Percentiles rank a stretch among this genome's conserved stretches.
Evolutionary conservation across 768 basidiomycete genomes (phyloP).

Genomic region (Mycena latifolia): DNA sequence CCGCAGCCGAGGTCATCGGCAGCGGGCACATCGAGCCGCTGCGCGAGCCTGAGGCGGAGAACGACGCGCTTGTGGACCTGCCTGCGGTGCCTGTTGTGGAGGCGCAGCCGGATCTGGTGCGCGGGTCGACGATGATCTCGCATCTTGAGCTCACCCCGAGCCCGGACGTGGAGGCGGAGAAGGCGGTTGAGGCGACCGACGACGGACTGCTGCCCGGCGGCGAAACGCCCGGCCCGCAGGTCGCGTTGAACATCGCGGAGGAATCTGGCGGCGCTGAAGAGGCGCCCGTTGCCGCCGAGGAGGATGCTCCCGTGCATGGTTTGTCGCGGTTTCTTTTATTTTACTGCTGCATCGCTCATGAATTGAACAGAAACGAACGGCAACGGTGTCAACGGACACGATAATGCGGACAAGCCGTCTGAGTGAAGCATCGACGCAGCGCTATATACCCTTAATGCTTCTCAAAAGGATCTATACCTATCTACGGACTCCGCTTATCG

Average conservation of each 20-base stretch:
- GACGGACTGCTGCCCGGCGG: conserved; percentile 36
- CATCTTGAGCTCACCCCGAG: conserved; percentile 31
- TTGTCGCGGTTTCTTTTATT: background rate
- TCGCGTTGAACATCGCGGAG: conserved; percentile 26
- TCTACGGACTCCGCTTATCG: conserved; percentile 6
- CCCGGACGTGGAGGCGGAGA: conserved; percentile 4
- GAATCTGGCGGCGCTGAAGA: background rate
- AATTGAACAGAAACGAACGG: conserved; percentile 19
- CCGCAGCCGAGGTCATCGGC: conserved; percentile 34
- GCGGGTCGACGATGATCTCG: conserved; percentile 27
- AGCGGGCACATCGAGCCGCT: conserved; percentile 29
- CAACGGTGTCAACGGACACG: conserved; percentile 14
- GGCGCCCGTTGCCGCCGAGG: conserved; percentile 23
- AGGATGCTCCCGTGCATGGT: conserved; percentile 24
- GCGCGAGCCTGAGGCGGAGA: conserved; percentile 26
- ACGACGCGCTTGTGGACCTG: conserved; percentile 28
- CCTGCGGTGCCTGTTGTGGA: conserved; percentile 38
- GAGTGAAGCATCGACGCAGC: background rate
- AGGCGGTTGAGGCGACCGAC: background rate
- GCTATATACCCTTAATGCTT: conserved; percentile 18
- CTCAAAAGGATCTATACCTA: conserved; percentile 28
- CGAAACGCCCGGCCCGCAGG: conserved; percentile 37
- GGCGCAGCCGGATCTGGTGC: conserved; percentile 24
- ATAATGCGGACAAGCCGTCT: conserved; percentile 17
- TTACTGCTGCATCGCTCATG: background rate